Base-by-base conservation (phyloP, 768 basidiomycete species). In the Termitomyces sp. region DNA sequence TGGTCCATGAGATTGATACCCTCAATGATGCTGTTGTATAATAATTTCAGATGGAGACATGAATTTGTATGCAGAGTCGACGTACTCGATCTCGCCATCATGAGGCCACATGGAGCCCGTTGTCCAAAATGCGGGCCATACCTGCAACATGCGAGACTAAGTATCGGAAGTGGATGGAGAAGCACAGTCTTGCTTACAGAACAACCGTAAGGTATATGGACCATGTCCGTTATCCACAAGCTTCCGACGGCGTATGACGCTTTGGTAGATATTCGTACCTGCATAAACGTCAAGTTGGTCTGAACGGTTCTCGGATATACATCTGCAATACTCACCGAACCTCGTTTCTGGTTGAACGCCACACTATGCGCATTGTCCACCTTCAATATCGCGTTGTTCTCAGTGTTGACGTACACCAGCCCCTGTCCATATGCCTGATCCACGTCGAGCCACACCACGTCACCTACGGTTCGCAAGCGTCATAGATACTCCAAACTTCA, bases 341-440 rank as follows among this genome's bases (percentile, higher is more conserved):
- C 80, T 23, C 86, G 72, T 61, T 80, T 79, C 43, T 80, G 63
- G 54, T 80, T 79, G 44, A 67, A 69, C 16, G 74, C 68, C 1
- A 90, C 78, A 44, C 76, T 76, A 11, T 82, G 82, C 8, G 71
- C 69, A 64, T 90, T 89, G 74, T 92, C 90, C 6, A 92, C 89
- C 63, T 79, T 83, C 48, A 94, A 73, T 59, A 94, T 77, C 5
- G 84, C 85, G 54, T 85, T 81, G 7, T 87, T 84, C 1, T 76
- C 76, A 42, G 63, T 63, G 59, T 87, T 85, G 60, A 88, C 67
- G 62, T 79, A 89, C 5, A 83, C 82, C 19, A 91, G 73, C 1
- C 74, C 64, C 58, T 80, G 73, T 7, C 73, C 66, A 11, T 70
- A 67, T 0, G 85, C 86, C 21, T 73, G 71, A 2, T 72, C 67